Base-by-base conservation (phyloP, 495 filamentous ascomycete genomes). In the Thermochaetoides thermophila region DNA sequence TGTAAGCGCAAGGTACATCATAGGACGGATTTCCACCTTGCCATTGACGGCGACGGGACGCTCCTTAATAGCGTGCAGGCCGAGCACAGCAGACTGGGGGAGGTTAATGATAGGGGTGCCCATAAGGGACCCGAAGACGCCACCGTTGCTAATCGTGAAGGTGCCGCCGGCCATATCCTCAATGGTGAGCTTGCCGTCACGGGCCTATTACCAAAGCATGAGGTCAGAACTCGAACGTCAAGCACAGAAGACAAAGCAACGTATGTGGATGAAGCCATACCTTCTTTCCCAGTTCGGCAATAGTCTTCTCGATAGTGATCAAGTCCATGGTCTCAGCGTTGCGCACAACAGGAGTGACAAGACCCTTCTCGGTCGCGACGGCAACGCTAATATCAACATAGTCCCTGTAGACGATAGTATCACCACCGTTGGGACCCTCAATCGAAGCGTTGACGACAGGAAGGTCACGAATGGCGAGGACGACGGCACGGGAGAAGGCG, bases 141-240 rank as follows among this genome's bases (percentile, higher is more conserved):
- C 72, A 14, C 72, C 84, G 57, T 97, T 97, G 71, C 83, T 92
- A 62, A 97, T 97, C 29, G 89, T 97, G 62, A 96, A 97, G 17
- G 91, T 92, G 40, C 89, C 89, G 35, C 89, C 89, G 34, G 91
- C 89, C 91, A 97, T 96, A 53, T 97, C 89, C 60, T 97, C 89
- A 48, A 97, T 96, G 2, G 89, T 97, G 46, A 97, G 70, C 62
- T 96, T 97, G 56, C 79, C 80, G 44, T 97, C 85, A 31, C 89
- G 78, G 37, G 89, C 89, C 81, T 85, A 16, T 24, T 11, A 29
- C 17, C n/a, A 4, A 12, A 29, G 14, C 11, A 42, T 57, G 22
- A 57, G 50, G 34, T 16, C 38, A 3, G 7, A n/a, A n/a, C n/a
- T n/a, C n/a, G n/a, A n/a, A n/a, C n/a, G 17, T 4, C 1, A 1